Evolutionary conservation across 2,329 filamentous ascomycete species (phyloP).

Genomic region (Apiospora saccharicola): DNA sequence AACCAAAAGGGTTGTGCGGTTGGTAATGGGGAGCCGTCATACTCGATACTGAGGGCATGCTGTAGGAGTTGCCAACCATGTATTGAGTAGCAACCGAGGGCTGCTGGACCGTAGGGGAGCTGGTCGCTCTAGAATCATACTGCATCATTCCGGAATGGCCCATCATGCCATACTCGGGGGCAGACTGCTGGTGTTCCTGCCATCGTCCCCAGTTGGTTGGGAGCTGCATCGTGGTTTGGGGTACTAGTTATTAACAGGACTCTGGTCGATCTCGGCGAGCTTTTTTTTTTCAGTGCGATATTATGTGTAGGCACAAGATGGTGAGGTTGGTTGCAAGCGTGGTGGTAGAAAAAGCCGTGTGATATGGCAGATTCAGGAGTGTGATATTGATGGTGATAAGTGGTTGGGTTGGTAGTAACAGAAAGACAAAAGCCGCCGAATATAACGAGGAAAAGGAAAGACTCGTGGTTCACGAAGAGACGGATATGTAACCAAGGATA

Average conservation of each 20-base stretch:
- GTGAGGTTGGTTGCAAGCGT: neutral
- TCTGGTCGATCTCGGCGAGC: slow-evolving; percentile 1
- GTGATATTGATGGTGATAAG: slow-evolving; percentile 1
- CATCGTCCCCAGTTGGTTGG: slow-evolving; percentile 64
- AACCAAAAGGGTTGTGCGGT: slow-evolving; percentile 52
- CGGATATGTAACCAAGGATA: slow-evolving; percentile 5
- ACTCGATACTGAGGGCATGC: slow-evolving; percentile 50
- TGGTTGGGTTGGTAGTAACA: slow-evolving; percentile 2
- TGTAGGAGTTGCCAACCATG: slow-evolving; percentile 54
- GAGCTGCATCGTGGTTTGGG: slow-evolving; percentile 52
- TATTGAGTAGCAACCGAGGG: slow-evolving; percentile 56
- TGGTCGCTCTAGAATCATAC: slow-evolving; percentile 55
- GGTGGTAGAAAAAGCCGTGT: neutral
- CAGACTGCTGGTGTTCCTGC: slow-evolving; percentile 54
- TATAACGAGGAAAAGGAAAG: slow-evolving; percentile 21
- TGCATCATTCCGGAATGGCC: slow-evolving; percentile 54
- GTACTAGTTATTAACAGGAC: slow-evolving; percentile 34
- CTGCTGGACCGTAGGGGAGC: slow-evolving; percentile 50
- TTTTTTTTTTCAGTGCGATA: neutral
- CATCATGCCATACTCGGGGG: slow-evolving; percentile 56
- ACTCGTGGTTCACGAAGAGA: slow-evolving; percentile 9
- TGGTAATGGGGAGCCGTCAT: slow-evolving; percentile 53
- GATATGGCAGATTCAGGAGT: neutral
- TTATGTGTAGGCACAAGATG: neutral
- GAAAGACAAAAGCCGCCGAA: slow-evolving; percentile 21